Conservation (phyloP, 2,329 filamentous ascomycete genomes). For the Neofusicoccum sp. region DNA sequence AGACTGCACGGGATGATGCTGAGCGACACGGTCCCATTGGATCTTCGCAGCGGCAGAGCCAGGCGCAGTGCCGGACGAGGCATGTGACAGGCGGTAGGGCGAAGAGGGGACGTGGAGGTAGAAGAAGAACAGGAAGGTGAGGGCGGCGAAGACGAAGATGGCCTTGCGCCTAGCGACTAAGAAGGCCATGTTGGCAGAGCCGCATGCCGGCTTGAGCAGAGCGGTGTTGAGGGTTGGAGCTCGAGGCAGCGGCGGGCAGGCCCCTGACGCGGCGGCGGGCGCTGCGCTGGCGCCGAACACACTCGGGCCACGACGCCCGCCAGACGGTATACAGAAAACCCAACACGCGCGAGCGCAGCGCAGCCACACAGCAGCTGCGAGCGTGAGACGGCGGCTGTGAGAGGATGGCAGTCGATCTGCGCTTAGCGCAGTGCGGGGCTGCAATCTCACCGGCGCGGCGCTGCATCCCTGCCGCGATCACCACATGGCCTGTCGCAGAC, state of each 20-base stretch:
- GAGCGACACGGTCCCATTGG: slow-evolving; percentile 44
- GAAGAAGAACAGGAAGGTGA: slow-evolving; percentile 29
- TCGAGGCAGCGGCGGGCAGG: background rate
- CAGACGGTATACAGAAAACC: no score
- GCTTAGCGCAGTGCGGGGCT: background rate
- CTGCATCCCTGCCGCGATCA: no score
- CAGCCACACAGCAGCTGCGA: background rate
- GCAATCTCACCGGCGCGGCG: no score
- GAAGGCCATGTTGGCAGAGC: background rate
- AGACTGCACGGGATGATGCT: slow-evolving; percentile 42
- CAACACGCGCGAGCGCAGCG: background rate
- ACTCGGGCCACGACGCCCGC: no score
- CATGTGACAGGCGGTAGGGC: background rate
- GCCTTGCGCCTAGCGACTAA: slow-evolving; percentile 29
- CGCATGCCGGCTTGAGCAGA: background rate
- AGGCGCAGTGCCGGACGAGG: background rate
- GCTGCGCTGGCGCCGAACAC: no score
- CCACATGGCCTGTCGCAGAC: no score
- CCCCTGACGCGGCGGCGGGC: no score
- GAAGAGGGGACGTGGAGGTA: slow-evolving; percentile 24
- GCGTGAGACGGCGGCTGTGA: background rate
- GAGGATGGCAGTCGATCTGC: background rate
- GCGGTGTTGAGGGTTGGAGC: background rate
- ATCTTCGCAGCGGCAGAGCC: slow-evolving; percentile 24
- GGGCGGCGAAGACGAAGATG: slow-evolving; percentile 29